Evolutionary conservation across 495 filamentous ascomycete genomes (phyloP).

Genomic region (Lophiotrema nucula): DNA sequence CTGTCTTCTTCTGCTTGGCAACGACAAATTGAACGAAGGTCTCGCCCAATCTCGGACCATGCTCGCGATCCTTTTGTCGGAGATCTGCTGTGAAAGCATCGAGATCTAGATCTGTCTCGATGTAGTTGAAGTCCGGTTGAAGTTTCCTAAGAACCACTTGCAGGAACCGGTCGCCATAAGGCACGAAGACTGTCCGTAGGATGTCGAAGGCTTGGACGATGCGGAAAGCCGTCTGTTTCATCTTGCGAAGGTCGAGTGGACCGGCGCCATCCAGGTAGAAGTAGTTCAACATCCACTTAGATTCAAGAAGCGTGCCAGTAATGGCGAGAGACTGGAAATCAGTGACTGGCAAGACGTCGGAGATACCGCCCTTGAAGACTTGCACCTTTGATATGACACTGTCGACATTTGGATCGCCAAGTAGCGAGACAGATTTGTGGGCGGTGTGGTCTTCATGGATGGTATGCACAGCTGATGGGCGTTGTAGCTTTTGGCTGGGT

Average conservation of each 20-base stretch:
- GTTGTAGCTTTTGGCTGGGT: conserved; percentile 3
- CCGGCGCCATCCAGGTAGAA: conserved; percentile 31
- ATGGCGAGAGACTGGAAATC: conserved; percentile 32
- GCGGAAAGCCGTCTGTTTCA: conserved; percentile 27
- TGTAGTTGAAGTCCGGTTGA: conserved; percentile 22
- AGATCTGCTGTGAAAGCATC: conserved; percentile 24
- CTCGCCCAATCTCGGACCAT: conserved; percentile 23
- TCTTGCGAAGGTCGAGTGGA: conserved; percentile 25
- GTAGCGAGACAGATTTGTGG: conserved; percentile 23
- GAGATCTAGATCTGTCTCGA: conserved; percentile 27
- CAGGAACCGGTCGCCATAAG: conserved; percentile 24
- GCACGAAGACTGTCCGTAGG: conserved; percentile 33
- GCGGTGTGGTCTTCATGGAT: conserved; percentile 13
- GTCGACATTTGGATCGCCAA: conserved; percentile 24
- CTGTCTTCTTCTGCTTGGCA: conserved; percentile 28
- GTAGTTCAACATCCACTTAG: conserved; percentile 33
- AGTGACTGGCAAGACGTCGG: conserved; percentile 30
- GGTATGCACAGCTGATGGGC: conserved; percentile 1
- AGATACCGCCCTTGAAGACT: conserved; percentile 31
- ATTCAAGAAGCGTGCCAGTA: conserved; percentile 31
- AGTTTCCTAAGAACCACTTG: conserved; percentile 33
- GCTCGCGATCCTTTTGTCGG: conserved; percentile 21
- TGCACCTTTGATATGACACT: conserved; percentile 29
- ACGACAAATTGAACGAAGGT: conserved; percentile 29
- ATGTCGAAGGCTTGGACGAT: conserved; percentile 31